Base-by-base conservation (phyloP, 352 stramenopile genomes). In the Saprolegnia parasitica region DNA sequence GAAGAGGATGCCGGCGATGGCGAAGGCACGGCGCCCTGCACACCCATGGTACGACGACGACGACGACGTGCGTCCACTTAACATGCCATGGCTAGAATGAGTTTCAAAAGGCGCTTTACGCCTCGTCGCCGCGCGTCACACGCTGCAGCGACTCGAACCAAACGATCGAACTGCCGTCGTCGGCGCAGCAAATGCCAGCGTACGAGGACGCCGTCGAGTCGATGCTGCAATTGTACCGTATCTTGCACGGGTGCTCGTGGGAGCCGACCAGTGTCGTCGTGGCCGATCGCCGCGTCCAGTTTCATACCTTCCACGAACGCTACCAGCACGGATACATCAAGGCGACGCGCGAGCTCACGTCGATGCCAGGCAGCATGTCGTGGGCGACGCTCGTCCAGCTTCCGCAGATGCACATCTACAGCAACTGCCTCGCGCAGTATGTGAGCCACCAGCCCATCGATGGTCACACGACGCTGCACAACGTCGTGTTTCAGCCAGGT, bases 391-490 rank as follows among this genome's bases (percentile, higher is more conserved):
- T 56, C 56, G 49, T 57, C 6, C 63, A 46, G 23, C 42, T 63
- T 16, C 64, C 18, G 21, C 50, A 61, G 24, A 42, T 32, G n/a
- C 54, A 68, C 13, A 54, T 92, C 47, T 92, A 92, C 58, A 65
- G 76, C 15, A 71, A 81, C 24, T 10, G 90, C 21, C 80, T 92
- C 61, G 70, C 73, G 20, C 71, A 73, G 18, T 73, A 81, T 21
- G 78, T 72, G 23, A 72, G 73, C 11, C 76, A 76, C 40, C 73
- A 81, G 61, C 78, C 83, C 71, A 60, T 90, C 45, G 80, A 74
- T 55, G 68, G 74, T 3, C 72, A 86, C 60, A 90, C 82, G 16
- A 89, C 78, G 61, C 24, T 78, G 35, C 42, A 86, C 63, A 74
- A 72, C 40, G 72, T 86, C 49, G 72, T n/a, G 8, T 79, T 88